Base-by-base conservation (phyloP, 2,329 filamentous ascomycete genomes). In the Knufia petricola region DNA sequence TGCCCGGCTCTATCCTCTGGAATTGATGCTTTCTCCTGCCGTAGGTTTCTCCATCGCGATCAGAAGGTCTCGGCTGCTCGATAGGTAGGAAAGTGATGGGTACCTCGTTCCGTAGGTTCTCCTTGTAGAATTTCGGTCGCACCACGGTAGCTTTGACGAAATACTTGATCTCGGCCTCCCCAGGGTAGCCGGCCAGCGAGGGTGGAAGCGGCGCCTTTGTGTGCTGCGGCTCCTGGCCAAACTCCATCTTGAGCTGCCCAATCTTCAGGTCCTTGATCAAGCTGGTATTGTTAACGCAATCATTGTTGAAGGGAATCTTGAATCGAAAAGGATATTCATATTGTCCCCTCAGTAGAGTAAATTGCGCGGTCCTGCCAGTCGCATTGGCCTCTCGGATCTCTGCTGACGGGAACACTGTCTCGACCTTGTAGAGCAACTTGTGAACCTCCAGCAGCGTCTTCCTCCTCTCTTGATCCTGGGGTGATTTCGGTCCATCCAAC, bases 71-170 rank as follows among this genome's bases (percentile, higher is more conserved):
- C 0, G 90, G 89, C 4, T 87, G 86, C 64, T 98, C 92, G 57
- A 96, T 90, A 3, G 92, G 92, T 31, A 95, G 75, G 63, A 98
- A 92, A 50, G 86, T 90, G 68, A 95, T 84, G 30, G 44, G 34
- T 26, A 52, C 58, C 43, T 56, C 53, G 50, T 48, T 52, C 49
- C 89, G 75, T 65, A 87, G 85, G 60, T 95, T 95, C 67, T 95
- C 88, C 62, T 90, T 90, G 66, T 94, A 87, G 51, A 95, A 75
- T 12, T 85, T 82, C 0, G 88, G 87, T n/a, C 88, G 76, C 60
- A 88, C 86, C 4, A 96, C 81, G 0, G 92, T 96, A n/a, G 85
- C 87, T 65, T 98, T 98, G 62, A 96, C 76, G 63, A 86, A 98
- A 67, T 98, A 98, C 57, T 82, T 78, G 52, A 96, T 89, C 66